Conservation (phyloP, 2,329 filamentous ascomycete genomes). For the Talaromyces verruculosus region DNA sequence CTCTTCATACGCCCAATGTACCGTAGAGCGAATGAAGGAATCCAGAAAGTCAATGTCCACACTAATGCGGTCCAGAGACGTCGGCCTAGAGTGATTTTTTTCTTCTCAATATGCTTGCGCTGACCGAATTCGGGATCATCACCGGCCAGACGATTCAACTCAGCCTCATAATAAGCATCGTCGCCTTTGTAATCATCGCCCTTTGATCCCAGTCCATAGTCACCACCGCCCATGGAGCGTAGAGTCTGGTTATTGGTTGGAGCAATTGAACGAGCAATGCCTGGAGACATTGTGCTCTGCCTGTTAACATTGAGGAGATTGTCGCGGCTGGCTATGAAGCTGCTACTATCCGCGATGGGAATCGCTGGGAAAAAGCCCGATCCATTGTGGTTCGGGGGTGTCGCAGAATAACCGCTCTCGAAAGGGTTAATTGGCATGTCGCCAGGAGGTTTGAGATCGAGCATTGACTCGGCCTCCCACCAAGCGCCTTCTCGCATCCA, state of each 20-base stretch:
- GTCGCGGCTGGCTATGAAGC: slow-evolving; percentile 68
- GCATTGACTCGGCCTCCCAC: slow-evolving; percentile 97
- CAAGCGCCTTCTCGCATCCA: slow-evolving; percentile 94
- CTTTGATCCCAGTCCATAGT: slow-evolving; percentile 85
- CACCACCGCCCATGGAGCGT: slow-evolving; percentile 58
- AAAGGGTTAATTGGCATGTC: slow-evolving; percentile 59
- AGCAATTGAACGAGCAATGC: slow-evolving; percentile 49
- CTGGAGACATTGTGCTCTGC: slow-evolving; percentile 51
- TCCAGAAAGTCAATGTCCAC: slow-evolving; percentile 90
- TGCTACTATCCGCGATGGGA: slow-evolving; percentile 59
- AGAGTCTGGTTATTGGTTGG: slow-evolving; percentile 38
- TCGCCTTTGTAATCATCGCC: slow-evolving; percentile 76
- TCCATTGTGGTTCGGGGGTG: slow-evolving; percentile 54
- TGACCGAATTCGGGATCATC: slow-evolving; percentile 76
- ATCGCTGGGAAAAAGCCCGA: slow-evolving; percentile 69
- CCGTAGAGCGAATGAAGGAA: slow-evolving; percentile 80
- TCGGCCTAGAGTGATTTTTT: slow-evolving; percentile 62
- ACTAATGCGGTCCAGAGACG: slow-evolving; percentile 78
- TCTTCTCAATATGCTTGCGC: slow-evolving; percentile 72
- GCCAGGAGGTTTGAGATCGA: slow-evolving; percentile 76
- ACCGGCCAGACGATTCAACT: slow-evolving; percentile 64
- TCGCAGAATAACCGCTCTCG: slow-evolving; percentile 69
- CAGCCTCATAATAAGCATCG: slow-evolving; percentile 67
- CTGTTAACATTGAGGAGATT: slow-evolving; percentile 66
- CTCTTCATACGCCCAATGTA: slow-evolving; percentile 92